phyloP scores from a whole-genome alignment of 2,329 filamentous ascomycete species.

The Alternaria angustiovoidea region DNA sequence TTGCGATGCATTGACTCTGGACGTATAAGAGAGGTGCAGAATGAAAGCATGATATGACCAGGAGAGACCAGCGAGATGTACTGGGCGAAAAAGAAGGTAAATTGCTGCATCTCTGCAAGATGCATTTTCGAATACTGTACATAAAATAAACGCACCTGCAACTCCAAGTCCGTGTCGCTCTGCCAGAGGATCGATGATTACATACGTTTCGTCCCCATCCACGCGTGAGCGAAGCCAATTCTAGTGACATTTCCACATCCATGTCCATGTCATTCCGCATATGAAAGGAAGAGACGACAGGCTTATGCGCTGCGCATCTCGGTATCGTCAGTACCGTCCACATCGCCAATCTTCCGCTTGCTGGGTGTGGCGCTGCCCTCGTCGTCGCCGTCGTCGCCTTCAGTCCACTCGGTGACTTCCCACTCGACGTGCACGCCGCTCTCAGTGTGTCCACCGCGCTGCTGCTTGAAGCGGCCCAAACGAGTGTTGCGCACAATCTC shows the following conservation, averaged over 20 bases:
- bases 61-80: background rate
- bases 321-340: slow-evolving; percentile 43
- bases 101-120: background rate
- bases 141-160: slow-evolving; percentile 21
- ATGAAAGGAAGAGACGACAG: background rate
- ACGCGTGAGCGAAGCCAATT: slow-evolving; percentile 40
- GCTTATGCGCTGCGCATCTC: slow-evolving; percentile 42
- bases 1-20: background rate
- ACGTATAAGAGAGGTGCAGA: background rate
- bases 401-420: slow-evolving; percentile 77
- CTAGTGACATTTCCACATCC: slow-evolving; percentile 23
- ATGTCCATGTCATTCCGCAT: slow-evolving; percentile 5
- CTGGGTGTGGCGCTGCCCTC: slow-evolving; percentile 34
- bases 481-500: slow-evolving; percentile 78
- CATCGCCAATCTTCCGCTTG: slow-evolving; percentile 49
- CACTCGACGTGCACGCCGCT: slow-evolving; percentile 76
- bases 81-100: background rate
- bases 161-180: slow-evolving; percentile 25
- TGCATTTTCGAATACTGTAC: slow-evolving; percentile 16
- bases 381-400: slow-evolving; percentile 51
- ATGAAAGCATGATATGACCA: background rate
- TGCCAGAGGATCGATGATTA: slow-evolving; percentile 19
- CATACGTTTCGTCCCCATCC: slow-evolving; percentile 19
- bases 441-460: slow-evolving; percentile 68
- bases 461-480: slow-evolving; percentile 72